Percentiles rank a stretch among this genome's conserved stretches.
Conservation (phyloP, 345 rosid genomes). For the Anacardium occidentale region DNA sequence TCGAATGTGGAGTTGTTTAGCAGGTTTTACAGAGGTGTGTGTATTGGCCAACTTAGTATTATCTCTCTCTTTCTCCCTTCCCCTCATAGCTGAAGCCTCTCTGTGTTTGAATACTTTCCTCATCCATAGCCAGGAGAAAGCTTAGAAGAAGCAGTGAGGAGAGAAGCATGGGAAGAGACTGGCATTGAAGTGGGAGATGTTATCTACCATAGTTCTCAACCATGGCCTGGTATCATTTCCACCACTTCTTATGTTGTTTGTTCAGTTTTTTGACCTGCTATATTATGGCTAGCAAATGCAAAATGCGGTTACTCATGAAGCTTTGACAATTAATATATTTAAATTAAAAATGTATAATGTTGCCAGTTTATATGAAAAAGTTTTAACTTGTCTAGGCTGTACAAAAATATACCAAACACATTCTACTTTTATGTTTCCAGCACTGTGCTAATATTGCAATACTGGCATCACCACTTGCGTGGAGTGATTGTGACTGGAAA, state of each 20-base stretch:
- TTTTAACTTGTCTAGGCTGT: background rate
- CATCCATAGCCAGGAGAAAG: conserved; percentile 90
- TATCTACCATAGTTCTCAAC: conserved; percentile 91
- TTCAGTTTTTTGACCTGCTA: background rate
- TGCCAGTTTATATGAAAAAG: background rate
- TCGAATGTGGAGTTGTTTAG: conserved; percentile 96
- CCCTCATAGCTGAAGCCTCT: background rate
- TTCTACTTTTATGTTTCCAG: too few relatives aligned
- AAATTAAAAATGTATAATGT: background rate
- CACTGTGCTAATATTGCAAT: too few relatives aligned
- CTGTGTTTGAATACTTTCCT: conserved; percentile 9
- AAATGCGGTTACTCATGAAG: background rate
- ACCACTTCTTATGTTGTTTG: background rate
- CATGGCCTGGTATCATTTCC: conserved; percentile 83
- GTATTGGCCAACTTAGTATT: conserved; percentile 3
- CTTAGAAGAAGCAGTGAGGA: conserved; percentile 95
- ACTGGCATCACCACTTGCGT: too few relatives aligned
- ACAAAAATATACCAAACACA: background rate
- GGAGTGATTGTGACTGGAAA: too few relatives aligned
- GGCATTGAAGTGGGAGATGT: conserved; percentile 96
- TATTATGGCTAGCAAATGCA: background rate
- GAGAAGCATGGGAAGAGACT: conserved; percentile 94
- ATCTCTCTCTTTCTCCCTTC: background rate
- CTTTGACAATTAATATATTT: background rate
- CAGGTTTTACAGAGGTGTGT: conserved; percentile 88